Conservation (phyloP, 352 stramenopile species). For the Halophytophthora polymorphica region DNA sequence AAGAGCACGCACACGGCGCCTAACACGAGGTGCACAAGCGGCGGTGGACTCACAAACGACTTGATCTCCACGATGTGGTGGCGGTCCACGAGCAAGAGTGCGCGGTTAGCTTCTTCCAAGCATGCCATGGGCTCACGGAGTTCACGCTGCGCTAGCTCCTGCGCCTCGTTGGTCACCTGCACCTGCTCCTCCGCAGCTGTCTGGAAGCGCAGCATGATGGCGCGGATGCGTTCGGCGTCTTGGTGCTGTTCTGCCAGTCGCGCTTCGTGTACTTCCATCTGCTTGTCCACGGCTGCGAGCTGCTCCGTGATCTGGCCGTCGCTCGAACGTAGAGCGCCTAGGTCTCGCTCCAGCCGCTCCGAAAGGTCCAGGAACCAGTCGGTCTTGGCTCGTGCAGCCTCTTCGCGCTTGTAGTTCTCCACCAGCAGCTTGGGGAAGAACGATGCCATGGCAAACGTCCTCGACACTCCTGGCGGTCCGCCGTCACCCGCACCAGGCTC, state of each 20-base stretch:
- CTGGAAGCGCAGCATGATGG: conserved; percentile 65
- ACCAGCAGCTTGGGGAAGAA: conserved; percentile 23
- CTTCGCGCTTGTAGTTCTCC: conserved; percentile 14
- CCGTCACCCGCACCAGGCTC: background rate
- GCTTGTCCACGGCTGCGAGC: conserved; percentile 11
- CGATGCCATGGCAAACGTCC: conserved; percentile 17
- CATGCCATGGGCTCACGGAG: conserved; percentile 56
- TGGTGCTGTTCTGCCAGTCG: conserved; percentile 36
- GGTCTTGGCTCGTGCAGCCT: conserved; percentile 13
- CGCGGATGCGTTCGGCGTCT: conserved; percentile 40
- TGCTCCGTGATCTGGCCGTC: conserved; percentile 17
- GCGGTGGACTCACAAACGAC: conserved; percentile 70
- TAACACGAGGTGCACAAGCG: conserved; percentile 67
- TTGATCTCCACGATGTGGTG: conserved; percentile 83
- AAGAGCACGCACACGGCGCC: conserved; percentile 76
- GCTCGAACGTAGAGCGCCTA: conserved; percentile 18
- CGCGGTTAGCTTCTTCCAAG: conserved; percentile 65
- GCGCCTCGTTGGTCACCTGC: conserved; percentile 59
- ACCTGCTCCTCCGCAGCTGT: conserved; percentile 58
- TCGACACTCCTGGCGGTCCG: background rate
- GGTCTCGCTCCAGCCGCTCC: conserved; percentile 19
- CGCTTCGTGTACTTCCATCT: conserved; percentile 28
- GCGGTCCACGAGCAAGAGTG: conserved; percentile 61
- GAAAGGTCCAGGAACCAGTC: conserved; percentile 23
- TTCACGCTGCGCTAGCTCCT: conserved; percentile 48